Evolutionary conservation across 1,284 basidiomycete genomes (phyloP).

Genomic region (Trichosporon ovoides): DNA sequence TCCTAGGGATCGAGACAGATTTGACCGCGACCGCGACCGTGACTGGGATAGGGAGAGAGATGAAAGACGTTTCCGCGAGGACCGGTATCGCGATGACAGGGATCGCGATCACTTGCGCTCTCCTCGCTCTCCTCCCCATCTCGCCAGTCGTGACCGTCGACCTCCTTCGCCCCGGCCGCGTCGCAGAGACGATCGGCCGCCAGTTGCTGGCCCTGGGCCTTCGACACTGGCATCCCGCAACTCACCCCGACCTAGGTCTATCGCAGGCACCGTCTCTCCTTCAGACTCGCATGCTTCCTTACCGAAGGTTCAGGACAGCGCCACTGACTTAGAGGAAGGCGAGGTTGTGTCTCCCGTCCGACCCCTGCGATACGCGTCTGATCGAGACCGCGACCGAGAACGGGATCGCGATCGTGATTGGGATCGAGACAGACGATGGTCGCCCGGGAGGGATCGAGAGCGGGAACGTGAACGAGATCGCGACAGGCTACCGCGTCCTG

Average conservation of each 20-base stretch:
- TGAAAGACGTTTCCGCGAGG: conserved; percentile 12
- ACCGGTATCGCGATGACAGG: conserved; percentile 11
- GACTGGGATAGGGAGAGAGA: conserved; percentile 19
- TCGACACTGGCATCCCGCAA: conserved; percentile 14
- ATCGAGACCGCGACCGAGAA: conserved; percentile 21
- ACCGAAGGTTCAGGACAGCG: conserved; percentile 1
- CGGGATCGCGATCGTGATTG: conserved; percentile 22
- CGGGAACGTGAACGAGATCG: conserved; percentile 18
- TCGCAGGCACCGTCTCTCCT: neutral
- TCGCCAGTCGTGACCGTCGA: conserved; percentile 1
- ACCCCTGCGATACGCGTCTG: conserved; percentile 13
- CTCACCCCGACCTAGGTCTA: conserved; percentile 20
- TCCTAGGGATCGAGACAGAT: conserved; percentile 13
- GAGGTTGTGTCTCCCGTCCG: conserved; percentile 41
- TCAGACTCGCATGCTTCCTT: neutral
- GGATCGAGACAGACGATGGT: conserved; percentile 11
- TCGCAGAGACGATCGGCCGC: conserved; percentile 4
- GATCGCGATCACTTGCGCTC: conserved; percentile 5
- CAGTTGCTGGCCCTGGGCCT: conserved; percentile 16
- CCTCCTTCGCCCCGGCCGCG: conserved; percentile 12
- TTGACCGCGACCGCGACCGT: conserved; percentile 14
- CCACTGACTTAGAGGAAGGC: conserved; percentile 41
- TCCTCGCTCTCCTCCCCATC: conserved; percentile 8
- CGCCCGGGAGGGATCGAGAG: conserved; percentile 9
- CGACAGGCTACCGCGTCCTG: conserved; percentile 11